Base-by-base conservation (phyloP, 345 rosid species). In the Aquilaria yunnanensis region DNA sequence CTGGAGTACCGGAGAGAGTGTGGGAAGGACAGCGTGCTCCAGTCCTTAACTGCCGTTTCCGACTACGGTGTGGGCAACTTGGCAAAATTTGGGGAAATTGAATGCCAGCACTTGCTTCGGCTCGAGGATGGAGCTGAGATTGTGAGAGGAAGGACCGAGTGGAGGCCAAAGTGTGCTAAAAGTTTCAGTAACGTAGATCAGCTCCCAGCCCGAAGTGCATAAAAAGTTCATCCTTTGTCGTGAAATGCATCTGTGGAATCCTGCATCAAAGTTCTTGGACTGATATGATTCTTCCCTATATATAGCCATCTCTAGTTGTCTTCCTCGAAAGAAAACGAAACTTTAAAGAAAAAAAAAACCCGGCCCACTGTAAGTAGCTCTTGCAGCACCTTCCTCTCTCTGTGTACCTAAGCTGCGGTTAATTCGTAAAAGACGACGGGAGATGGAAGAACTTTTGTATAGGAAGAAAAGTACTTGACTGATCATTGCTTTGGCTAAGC, bases 1-100 rank as follows among this genome's bases (percentile, higher is more conserved):
- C 68, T 95, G 67, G 99, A 95, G 80, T 95, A 95, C 48, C 75
- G 96, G 69, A 87, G 96, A 82, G 99, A 95, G 75, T 95, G 99
- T 14, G 98, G 96, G 30, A 87, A 67, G 77, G 96, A 91, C 84
- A 84, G 87, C 23, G 87, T 89, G 64, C 89, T 95, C 70, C 92
- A 89, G 85, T 95, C 99, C 32, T 81, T 95, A 37, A 85, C 96
- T 13, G 72, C 96, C 1, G 81, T 86, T 54, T 76, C 96, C 0
- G 85, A 78, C 7, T 34, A 73, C 5, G 81, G 71, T 31, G 37
- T 72, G 0, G 85, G 87, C 12, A 72, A 62, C 48, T 61, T 76
- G 41, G 91, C 59, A 47, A 73, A 68, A 13, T 59, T 67, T 2
- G 87, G 79, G 10, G 74, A 70, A 23, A 77, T 85, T 1, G 98